A percentile compares a stretch with the other conserved stretches of the same genome.
phyloP scores from a whole-genome alignment of 345 rosid genomes.

The Ceriops zippeliana region DNA sequence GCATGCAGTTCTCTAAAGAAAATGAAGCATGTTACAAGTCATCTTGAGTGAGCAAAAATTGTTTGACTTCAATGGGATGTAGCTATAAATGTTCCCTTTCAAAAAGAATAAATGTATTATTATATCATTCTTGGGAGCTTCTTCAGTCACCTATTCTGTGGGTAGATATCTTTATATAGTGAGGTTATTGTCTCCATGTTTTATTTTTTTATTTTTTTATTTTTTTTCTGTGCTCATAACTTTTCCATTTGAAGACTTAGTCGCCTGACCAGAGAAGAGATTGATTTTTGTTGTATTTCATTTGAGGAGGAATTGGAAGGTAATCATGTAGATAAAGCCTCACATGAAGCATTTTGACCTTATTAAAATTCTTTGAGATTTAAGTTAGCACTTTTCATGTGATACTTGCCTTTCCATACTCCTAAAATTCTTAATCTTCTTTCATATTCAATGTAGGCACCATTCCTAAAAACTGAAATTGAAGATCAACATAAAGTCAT shows the following conservation, averaged over 20 bases:
- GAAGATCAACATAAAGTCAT: conserved; percentile 49
- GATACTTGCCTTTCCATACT: background rate
- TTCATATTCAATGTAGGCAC: conserved; percentile 43
- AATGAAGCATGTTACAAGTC: background rate
- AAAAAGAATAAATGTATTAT: background rate
- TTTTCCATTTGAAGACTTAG: background rate
- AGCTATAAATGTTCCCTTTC: background rate
- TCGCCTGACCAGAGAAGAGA: background rate
- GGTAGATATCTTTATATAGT: background rate
- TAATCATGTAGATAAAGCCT: background rate
- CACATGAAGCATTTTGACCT: background rate
- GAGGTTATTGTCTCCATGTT: background rate
- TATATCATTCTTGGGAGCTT: background rate
- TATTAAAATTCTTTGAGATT: background rate
- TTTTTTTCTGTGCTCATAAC: no score
- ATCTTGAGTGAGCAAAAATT: background rate
- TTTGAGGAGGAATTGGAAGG: background rate
- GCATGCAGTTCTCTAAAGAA: background rate
- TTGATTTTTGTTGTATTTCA: background rate
- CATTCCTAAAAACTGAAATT: conserved; percentile 43
- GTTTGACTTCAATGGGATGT: conserved; percentile 2
- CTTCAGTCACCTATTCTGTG: background rate
- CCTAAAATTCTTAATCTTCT: conserved; percentile 9
- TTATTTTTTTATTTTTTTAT: no score
- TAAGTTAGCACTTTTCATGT: background rate